Evolutionary conservation across 2,329 filamentous ascomycete genomes (phyloP), one percentile per base, ranked within the genome.

Genomic region (Eutypa lata): DNA sequence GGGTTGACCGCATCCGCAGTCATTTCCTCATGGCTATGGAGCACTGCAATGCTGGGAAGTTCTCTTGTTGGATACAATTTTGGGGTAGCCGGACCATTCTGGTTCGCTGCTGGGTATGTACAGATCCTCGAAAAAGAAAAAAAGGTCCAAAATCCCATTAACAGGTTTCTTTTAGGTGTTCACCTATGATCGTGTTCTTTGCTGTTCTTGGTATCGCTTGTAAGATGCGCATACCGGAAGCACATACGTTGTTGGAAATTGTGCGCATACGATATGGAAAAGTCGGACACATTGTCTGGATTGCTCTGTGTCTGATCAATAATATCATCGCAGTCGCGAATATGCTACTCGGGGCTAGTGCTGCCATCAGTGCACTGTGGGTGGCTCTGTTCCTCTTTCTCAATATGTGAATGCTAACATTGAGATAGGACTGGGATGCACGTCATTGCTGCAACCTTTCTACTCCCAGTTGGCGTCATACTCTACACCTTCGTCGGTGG

Each of bases 161-260:
- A 51, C 24, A 3, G 14, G n/a, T 10, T 10, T 33, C n/a, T 11
- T 5, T 16, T n/a, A 64, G 68, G 2, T 79, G 76, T 48, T 78
- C 75, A 10, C 76, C 78, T 0, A 80, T 80, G 76, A 82, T 82
- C 43, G 76, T 79, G 0, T 80, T 82, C 61, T 81, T 82, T 47
- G 72, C 79, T 0, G 56, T 80, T 0, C 63, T 80, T 1, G 77
- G 76, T 0, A 79, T 81, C 11, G 75, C 73, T 0, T 79, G 75
- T 64, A 82, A 82, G 52, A 61, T 75, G 26, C 75, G 79, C 28
- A 75, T 79, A 1, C 79, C 79, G 0, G 73, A 80, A 50, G 80
- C 79, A 0, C 79, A 82, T 53, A 82, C 80, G 0, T 69, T 79
- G 0, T 65, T 82, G 0, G 79, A 82, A 50, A 76, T 82, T 35